phyloP scores from a whole-genome alignment of 176 grass and related monocot species.

The Lolium perenne region DNA sequence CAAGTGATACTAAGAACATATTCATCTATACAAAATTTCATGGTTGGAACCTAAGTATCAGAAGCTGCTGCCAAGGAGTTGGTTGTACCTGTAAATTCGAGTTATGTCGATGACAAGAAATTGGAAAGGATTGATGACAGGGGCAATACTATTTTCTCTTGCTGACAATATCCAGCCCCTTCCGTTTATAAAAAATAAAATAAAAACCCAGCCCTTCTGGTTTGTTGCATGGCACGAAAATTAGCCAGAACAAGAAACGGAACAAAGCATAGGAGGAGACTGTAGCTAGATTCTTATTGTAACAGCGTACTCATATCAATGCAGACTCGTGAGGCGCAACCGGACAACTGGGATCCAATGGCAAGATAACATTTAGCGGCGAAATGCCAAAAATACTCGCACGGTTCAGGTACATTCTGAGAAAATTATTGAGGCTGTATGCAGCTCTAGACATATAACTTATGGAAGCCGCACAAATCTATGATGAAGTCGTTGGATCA shows the following conservation, averaged over 20 bases:
- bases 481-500: conserved; percentile 48
- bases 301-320: neutral
- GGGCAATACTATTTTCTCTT: neutral
- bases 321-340: neutral
- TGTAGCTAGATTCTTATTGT: neutral
- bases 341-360: neutral
- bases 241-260: neutral
- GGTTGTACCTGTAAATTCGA: neutral
- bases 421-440: neutral
- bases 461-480: neutral
- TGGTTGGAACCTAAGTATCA: neutral
- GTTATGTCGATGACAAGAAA: neutral
- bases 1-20: no score
- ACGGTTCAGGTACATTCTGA: neutral
- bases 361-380: neutral
- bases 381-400: neutral
- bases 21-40: neutral
- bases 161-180: neutral
- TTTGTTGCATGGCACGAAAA: neutral
- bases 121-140: neutral
- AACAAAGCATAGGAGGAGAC: neutral
- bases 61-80: neutral
- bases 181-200: no score
- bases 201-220: no score
- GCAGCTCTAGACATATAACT: no score